These are phyloP conservation scores for Fusarium sp. DNA, from an alignment of 2,329 filamentous ascomycete genomes.

Conservation along the genomic window DNA sequence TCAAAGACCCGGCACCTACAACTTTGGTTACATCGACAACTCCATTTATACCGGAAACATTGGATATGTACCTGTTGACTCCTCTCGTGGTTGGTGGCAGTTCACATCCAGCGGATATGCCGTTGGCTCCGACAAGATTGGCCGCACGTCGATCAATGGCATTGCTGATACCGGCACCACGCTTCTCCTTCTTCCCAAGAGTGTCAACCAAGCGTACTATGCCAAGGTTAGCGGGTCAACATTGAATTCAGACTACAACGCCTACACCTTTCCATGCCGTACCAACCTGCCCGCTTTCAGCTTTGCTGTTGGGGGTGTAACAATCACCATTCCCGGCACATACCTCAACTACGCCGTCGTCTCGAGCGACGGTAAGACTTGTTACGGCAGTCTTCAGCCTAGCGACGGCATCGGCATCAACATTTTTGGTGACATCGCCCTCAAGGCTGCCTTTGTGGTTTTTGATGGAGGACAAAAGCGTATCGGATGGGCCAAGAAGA, in stretches of 20 bases:
- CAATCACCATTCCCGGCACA: slow-evolving; percentile 67
- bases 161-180: slow-evolving; percentile 73
- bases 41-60: slow-evolving; percentile 73
- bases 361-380: slow-evolving; percentile 59
- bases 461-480: slow-evolving; percentile 58
- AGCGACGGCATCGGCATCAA: slow-evolving; percentile 59
- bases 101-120: slow-evolving; percentile 56
- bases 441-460: slow-evolving; percentile 70
- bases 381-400: slow-evolving; percentile 77
- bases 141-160: slow-evolving; percentile 49
- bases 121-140: slow-evolving; percentile 48
- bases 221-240: slow-evolving; percentile 57
- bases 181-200: slow-evolving; percentile 69
- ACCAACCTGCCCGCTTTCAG: slow-evolving; percentile 61
- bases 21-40: slow-evolving; percentile 78
- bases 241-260: slow-evolving; percentile 54
- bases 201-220: slow-evolving; percentile 64
- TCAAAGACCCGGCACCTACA: slow-evolving; percentile 69
- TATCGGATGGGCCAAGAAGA: slow-evolving; percentile 41
- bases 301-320: slow-evolving; percentile 69
- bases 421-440: slow-evolving; percentile 73
- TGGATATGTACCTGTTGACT: slow-evolving; percentile 71
- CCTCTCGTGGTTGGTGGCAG: slow-evolving; percentile 71
- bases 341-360: slow-evolving; percentile 65
- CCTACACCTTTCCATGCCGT: slow-evolving; percentile 62